phyloP scores from a whole-genome alignment of 2,329 filamentous ascomycete genomes.

The Verticillium nonalfalfae region DNA sequence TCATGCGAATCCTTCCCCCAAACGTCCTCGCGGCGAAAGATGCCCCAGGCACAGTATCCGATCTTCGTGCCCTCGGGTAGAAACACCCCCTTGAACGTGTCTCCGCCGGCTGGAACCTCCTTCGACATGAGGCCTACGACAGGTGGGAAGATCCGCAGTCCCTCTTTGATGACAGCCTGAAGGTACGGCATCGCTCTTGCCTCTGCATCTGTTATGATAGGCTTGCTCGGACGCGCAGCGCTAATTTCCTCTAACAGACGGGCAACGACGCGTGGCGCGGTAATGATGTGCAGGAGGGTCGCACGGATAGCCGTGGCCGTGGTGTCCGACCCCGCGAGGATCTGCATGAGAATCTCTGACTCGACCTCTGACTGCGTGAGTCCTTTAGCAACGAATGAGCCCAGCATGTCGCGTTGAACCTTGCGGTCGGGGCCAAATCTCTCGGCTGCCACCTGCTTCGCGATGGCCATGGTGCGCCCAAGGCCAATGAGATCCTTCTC shows the following conservation, averaged over 20 bases:
- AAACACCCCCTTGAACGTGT: constrained; percentile 24
- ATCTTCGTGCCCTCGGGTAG: constrained; percentile 25
- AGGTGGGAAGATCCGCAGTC: constrained; percentile 30
- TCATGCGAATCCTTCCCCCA: constrained; percentile 7
- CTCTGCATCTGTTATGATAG: constrained; percentile 22
- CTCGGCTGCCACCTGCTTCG: constrained; percentile 36
- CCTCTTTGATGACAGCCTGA: constrained; percentile 45
- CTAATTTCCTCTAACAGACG: constrained; percentile 39
- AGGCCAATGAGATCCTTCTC: constrained; percentile 29
- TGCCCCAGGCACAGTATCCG: constrained; percentile 25
- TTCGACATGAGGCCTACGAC: constrained; percentile 29
- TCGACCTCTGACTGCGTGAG: constrained; percentile 30
- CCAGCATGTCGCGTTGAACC: constrained; percentile 44
- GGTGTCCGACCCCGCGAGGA: constrained; percentile 51
- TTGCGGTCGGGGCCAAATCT: constrained; percentile 36
- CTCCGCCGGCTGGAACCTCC: constrained; percentile 27
- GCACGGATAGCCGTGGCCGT: constrained; percentile 49
- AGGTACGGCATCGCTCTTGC: constrained; percentile 35
- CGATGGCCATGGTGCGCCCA: constrained; percentile 37
- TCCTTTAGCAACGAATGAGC: constrained; percentile 32
- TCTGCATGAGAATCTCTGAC: constrained; percentile 38
- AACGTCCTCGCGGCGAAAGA: constrained; percentile 15
- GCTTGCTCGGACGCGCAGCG: constrained; percentile 12
- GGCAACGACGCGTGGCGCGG: constrained; percentile 35
- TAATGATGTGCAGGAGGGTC: constrained; percentile 47